These are phyloP conservation scores for Pouteria campechiana DNA, from an alignment of 179 eudicot genomes.

Conservation along the genomic window DNA sequence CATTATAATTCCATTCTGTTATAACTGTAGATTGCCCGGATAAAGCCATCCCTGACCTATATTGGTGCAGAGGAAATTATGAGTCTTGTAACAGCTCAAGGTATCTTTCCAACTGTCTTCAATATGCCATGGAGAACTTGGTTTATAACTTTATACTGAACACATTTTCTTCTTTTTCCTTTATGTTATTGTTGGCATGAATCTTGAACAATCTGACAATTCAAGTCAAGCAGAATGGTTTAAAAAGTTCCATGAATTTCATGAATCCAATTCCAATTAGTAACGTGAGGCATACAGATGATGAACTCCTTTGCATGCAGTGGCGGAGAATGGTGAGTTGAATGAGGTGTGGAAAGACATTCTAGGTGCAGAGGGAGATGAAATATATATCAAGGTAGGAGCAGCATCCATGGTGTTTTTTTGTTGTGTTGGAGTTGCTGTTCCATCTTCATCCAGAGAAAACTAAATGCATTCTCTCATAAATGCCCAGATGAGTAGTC, in stretches of 20 bases:
- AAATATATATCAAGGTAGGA: conserved; percentile 84
- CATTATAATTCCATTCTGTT: too few relatives aligned
- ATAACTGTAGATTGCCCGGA: conserved; percentile 61
- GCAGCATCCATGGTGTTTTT: neutral
- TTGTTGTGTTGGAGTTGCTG: neutral
- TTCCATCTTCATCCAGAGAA: neutral
- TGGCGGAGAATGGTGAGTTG: conserved; percentile 73
- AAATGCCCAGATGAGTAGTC: too few relatives aligned
- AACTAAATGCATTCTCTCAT: neutral
- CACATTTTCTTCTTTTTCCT: neutral
- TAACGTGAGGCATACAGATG: too few relatives aligned
- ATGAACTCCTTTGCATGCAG: conserved; percentile 45
- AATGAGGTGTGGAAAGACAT: conserved; percentile 95
- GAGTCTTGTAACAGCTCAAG: conserved; percentile 97
- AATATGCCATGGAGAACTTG: neutral
- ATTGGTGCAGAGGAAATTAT: conserved; percentile 94
- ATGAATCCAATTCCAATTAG: too few relatives aligned
- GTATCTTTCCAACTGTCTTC: conserved; percentile 16
- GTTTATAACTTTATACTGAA: neutral
- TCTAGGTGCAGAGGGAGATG: conserved; percentile 86
- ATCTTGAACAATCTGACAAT: too few relatives aligned
- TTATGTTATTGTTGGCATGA: too few relatives aligned
- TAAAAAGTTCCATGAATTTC: too few relatives aligned
- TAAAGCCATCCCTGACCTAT: conserved; percentile 72
- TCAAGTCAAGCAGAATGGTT: too few relatives aligned